Percentiles rank a stretch among this genome's conserved stretches.
phyloP scores from a whole-genome alignment of 805 yeast genomes.

The Wickerhamomyces queroliae region DNA sequence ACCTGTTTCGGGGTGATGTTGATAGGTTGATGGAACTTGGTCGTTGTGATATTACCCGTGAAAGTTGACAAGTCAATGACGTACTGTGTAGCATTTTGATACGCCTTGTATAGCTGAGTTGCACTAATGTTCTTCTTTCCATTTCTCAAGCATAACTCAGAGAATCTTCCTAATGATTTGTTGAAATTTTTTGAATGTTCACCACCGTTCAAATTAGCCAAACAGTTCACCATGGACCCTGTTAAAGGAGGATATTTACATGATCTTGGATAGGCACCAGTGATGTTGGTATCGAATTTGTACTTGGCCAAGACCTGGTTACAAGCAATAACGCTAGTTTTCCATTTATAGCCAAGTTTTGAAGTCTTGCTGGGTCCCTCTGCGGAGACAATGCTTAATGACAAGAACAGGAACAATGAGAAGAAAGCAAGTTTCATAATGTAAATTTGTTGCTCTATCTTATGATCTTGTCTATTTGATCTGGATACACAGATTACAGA shows the following conservation, averaged over 20 bases:
- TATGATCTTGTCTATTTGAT: too few species aligned
- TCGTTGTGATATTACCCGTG: conserved; percentile 3
- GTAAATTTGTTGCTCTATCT: too few species aligned
- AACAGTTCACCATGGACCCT: conserved; percentile 5
- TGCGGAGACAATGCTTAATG: too few species aligned
- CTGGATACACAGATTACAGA: too few species aligned
- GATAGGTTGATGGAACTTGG: conserved; percentile 9
- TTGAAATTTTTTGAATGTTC: too few species aligned
- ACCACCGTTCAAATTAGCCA: conserved; percentile 5
- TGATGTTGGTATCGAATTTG: not conserved
- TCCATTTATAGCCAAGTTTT: not conserved
- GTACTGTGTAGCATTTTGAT: conserved; percentile 25
- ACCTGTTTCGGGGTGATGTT: not conserved
- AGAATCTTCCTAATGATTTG: conserved; percentile 8
- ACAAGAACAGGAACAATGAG: too few species aligned
- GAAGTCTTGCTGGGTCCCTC: not conserved
- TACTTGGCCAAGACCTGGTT: not conserved
- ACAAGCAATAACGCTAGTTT: not conserved
- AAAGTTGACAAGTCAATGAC: conserved; percentile 4
- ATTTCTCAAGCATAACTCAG: not conserved
- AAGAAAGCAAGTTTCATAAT: too few species aligned
- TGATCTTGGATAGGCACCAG: not conserved
- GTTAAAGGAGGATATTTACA: not conserved
- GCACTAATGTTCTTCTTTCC: conserved; percentile 5
- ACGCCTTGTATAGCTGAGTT: conserved; percentile 20